Percentiles rank a stretch among this genome's conserved stretches.
phyloP scores from a whole-genome alignment of 2,329 filamentous ascomycete genomes.

The Paradendryphiella salina region DNA sequence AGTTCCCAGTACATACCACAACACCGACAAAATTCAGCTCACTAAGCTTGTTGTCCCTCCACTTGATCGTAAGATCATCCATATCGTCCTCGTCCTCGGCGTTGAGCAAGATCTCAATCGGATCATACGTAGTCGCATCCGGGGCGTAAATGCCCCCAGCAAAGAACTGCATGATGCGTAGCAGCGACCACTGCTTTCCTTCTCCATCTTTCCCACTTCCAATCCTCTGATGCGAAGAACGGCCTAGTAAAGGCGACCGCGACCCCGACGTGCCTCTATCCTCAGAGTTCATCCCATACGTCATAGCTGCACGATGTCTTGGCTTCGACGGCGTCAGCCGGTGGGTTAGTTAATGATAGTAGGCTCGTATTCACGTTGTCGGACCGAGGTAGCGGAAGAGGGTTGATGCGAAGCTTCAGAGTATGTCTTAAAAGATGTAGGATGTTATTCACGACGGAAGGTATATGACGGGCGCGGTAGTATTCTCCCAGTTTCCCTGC shows the following conservation, averaged over 20 bases:
- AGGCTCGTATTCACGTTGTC: background rate
- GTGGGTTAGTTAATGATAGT: conserved; percentile 3
- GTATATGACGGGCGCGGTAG: background rate
- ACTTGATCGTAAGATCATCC: conserved; percentile 45
- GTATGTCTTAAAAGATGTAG: background rate
- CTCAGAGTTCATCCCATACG: conserved; percentile 29
- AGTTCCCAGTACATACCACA: conserved; percentile 36
- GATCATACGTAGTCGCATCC: conserved; percentile 42
- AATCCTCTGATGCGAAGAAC: conserved; percentile 14
- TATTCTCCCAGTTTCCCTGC: conserved; percentile 1
- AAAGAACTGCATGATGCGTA: conserved; percentile 35
- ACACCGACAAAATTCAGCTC: conserved; percentile 51
- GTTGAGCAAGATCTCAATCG: conserved; percentile 47
- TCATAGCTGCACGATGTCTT: conserved; percentile 17
- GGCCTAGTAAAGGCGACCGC: conserved; percentile 27
- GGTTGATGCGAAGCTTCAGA: background rate
- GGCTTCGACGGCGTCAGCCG: background rate
- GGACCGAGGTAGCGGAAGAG: conserved; percentile 1
- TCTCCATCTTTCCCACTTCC: background rate
- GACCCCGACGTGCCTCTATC: conserved; percentile 21
- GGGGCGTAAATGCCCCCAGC: conserved; percentile 42
- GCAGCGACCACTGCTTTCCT: conserved; percentile 9
- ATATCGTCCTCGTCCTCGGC: conserved; percentile 37
- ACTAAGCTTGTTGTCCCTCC: conserved; percentile 48
- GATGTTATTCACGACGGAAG: background rate